Base-by-base conservation (phyloP, 1,284 basidiomycete genomes). In the Mycena sp. region DNA sequence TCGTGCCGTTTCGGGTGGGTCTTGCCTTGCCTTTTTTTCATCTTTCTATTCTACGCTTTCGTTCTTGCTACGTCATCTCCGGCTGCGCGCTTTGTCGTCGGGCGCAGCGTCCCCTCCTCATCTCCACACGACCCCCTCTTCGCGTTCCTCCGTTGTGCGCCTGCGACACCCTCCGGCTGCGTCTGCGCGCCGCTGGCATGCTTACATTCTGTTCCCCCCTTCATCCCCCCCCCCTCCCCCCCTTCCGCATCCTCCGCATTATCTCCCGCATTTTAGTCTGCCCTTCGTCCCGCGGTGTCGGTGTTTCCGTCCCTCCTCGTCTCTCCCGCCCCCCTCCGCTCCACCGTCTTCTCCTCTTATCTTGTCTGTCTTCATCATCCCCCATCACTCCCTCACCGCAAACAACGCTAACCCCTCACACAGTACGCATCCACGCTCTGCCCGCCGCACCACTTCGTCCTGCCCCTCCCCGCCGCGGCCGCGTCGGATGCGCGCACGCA, bases 361-460 rank as follows among this genome's bases (percentile, higher is more conserved):
- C 12, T 17, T 45, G 6, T 17, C 28, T n/a, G 29, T 7, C 17
- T 29, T 43, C 14, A 28, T 16, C 28, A 3, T 4, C 40, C 19
- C 30, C 14, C 23, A 29, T 7, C 9, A 19, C 35, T 16, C 32
- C 21, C 11, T 40, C 25, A 23, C 1, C 5, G n/a, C 38, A 11
- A 38, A 9, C 29, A 11, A 29, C 12, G 12, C 50, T 4, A n/a
- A 6, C 29, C 7, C 43, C 41, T 26, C 45, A 40, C n/a, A 38
- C 21, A 66, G 64, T 67, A 67, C 44, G 28, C 65, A 0, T 63
- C 65, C 30, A 19, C 65, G 6, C 61, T 67, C 30, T 40, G 40
- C 29, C 65, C 65, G 16, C 61, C 61, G n/a, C 65, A 67, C 53
- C 65, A 67, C 54, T 67, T 60, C 65, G 25, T 53, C 43, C 46